A percentile compares a stretch with the other conserved stretches of the same genome.
phyloP scores from a whole-genome alignment of 2,329 filamentous ascomycete genomes.

The Xylaria digitata region DNA sequence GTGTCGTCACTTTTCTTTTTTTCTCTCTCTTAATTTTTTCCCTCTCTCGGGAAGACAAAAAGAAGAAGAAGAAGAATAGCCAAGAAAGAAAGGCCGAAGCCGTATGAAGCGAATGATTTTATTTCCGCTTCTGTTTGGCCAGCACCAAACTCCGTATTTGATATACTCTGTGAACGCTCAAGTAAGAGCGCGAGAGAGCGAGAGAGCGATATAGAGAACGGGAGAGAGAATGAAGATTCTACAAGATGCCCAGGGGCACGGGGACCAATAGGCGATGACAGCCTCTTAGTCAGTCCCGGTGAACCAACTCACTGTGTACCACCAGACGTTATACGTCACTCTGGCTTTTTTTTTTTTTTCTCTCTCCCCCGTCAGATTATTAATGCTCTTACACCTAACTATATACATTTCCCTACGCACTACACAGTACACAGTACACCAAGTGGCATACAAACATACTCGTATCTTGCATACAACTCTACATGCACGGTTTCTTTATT shows the following conservation, averaged over 20 bases:
- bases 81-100: neutral
- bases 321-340: constrained; percentile 33
- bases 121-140: neutral
- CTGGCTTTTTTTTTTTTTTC: constrained; percentile 26
- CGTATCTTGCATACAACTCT: constrained; percentile 16
- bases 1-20: constrained; percentile 24
- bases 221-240: constrained; percentile 15
- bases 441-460: constrained; percentile 23
- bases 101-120: neutral
- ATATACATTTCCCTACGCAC: neutral
- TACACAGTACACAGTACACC: no score
- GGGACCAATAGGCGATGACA: constrained; percentile 26
- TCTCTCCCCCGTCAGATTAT: constrained; percentile 22
- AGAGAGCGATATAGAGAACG: constrained; percentile 1
- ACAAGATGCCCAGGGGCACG: constrained; percentile 24
- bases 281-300: constrained; percentile 28
- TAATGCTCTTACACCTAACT: constrained; percentile 12
- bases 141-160: neutral
- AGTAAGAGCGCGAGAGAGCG: constrained; percentile 19
- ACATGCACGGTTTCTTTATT: constrained; percentile 17
- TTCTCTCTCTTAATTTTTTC: constrained; percentile 4
- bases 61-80: neutral
- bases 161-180: constrained; percentile 18
- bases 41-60: constrained; percentile 12
- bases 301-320: constrained; percentile 30